A percentile compares a stretch with the other conserved stretches of the same genome.
phyloP scores from a whole-genome alignment of 306 rosid genomes.

The Vigna reflexopilosa region DNA sequence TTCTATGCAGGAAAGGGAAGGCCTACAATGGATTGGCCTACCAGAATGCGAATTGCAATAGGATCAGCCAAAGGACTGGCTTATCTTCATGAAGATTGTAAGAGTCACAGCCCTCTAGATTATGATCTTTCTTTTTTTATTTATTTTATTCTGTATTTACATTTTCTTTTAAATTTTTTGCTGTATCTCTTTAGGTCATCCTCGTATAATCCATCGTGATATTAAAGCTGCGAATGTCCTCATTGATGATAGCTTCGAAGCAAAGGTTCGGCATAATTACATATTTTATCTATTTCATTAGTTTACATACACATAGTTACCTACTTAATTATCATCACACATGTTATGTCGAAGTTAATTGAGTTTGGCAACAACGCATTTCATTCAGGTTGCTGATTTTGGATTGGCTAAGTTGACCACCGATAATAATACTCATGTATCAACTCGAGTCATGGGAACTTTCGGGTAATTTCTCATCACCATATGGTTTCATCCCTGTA shows the following conservation, averaged over 20 bases:
- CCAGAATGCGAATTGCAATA: slow-evolving; percentile 71
- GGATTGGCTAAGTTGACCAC: slow-evolving; percentile 86
- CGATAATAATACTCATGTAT: slow-evolving; percentile 84
- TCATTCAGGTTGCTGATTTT: slow-evolving; percentile 86
- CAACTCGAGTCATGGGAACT: slow-evolving; percentile 95
- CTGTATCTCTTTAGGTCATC: slow-evolving; percentile 66
- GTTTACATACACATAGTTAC: slow-evolving; percentile 2
- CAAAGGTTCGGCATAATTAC: slow-evolving; percentile 62
- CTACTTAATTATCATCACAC: background rate
- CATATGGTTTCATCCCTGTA: background rate
- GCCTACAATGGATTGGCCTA: slow-evolving; percentile 80
- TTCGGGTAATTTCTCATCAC: slow-evolving; percentile 66
- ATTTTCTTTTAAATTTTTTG: background rate
- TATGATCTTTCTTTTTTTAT: background rate
- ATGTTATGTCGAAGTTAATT: slow-evolving; percentile 24
- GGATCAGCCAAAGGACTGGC: slow-evolving; percentile 93
- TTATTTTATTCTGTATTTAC: background rate
- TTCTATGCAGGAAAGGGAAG: slow-evolving; percentile 57
- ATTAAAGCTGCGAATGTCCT: slow-evolving; percentile 89
- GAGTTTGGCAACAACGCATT: slow-evolving; percentile 11
- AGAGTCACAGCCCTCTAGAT: slow-evolving; percentile 39
- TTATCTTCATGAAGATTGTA: slow-evolving; percentile 93
- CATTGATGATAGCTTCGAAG: slow-evolving; percentile 78
- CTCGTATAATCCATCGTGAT: slow-evolving; percentile 87
- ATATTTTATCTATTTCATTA: slow-evolving; percentile 14